Base-by-base conservation (phyloP, 2,329 filamentous ascomycete species). In the Botrytis cinerea region DNA sequence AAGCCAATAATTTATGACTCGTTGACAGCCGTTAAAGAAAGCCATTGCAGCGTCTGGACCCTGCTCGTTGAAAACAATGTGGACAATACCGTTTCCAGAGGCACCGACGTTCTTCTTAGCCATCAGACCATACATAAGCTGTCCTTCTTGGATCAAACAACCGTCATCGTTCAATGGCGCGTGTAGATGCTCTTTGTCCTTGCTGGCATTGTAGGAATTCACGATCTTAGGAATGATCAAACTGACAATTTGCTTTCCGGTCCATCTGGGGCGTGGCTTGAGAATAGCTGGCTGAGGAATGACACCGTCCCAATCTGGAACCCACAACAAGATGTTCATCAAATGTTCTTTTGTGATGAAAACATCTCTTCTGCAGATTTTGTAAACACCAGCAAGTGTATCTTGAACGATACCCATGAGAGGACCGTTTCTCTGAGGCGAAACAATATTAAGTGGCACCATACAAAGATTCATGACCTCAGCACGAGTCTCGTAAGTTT, bases 321-420 rank as follows among this genome's bases (percentile, higher is more conserved):
- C 94, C 95, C 95, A 99, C 77, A 99, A 88, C 86, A 99, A 92
- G 78, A 97, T 88, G 82, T 98, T 97, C 94, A 98, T 98, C 76
- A 99, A 92, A 81, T 95, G 88, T 78, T 97, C 92, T 82, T 95
- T 95, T 73, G 90, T 92, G 74, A 99, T 84, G 84, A 99, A 98
- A 45, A 93, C 90, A 82, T 99, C 96, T 81, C 95, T 91, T 78
- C 94, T 92, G 79, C 93, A 97, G 78, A 99, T 91, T 86, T 99
- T 99, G 89, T 98, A 99, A 61, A 94, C 92, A 84, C 97, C 96
- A 78, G 95, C 96, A 74, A 99, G 87, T 38, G 95, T 97, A 83
- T 99, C 96, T 83, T 99, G 96, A 35, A 99, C 96, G 78, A 99
- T 98, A 90, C 97, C 97, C 97, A 99, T 99, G 73, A 99, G 87